Evolutionary conservation across 1,284 basidiomycete genomes (phyloP), one percentile per base, ranked within the genome.

Genomic region (Moniliella sp.): DNA sequence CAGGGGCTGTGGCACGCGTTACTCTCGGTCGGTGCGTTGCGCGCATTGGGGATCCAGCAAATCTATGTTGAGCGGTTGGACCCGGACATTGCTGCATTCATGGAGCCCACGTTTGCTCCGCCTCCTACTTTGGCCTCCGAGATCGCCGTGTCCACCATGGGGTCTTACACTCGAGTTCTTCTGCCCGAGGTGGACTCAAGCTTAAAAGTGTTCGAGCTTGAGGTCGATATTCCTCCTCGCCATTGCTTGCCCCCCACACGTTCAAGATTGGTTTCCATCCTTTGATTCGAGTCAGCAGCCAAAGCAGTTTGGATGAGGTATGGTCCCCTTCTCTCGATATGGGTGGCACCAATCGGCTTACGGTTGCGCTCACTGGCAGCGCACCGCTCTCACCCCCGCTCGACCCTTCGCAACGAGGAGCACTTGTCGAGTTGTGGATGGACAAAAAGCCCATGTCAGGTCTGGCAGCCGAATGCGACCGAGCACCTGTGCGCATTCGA

Each of bases 261-360:
- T 32, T 33, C 13, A 33, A 40, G 17, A 18, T 36, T 5, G 32
- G 39, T 21, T 39, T 45, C 18, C 40, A 41, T 21, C 50, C 55
- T 4, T 42, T 58, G 28, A 12, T 53, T 25, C 50, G 42, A 9
- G 35, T 48, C 11, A 31, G 38, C 15, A 34, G 48, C 28, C 30
- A 27, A 7, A 40, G 44, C 3, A 54, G 50, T 4, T 43, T 44
- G 12, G 55, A 58, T 27, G 40, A 41, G 2, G 38, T 44, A 16
- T 48, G 43, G 36, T 53, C 42, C 35, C 51, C 53, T 42, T 18
- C 26, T 36, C 15, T 30, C n/a, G n/a, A n/a, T n/a, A n/a, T n/a
- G n/a, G n/a, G n/a, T n/a, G n/a, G n/a, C n/a, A n/a, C n/a, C n/a
- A n/a, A n/a, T n/a, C n/a, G n/a, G n/a, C n/a, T n/a, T n/a, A n/a